These are phyloP conservation scores for Acorus calamus DNA, from an alignment of 106 monocot species.

Conservation along the genomic window DNA sequence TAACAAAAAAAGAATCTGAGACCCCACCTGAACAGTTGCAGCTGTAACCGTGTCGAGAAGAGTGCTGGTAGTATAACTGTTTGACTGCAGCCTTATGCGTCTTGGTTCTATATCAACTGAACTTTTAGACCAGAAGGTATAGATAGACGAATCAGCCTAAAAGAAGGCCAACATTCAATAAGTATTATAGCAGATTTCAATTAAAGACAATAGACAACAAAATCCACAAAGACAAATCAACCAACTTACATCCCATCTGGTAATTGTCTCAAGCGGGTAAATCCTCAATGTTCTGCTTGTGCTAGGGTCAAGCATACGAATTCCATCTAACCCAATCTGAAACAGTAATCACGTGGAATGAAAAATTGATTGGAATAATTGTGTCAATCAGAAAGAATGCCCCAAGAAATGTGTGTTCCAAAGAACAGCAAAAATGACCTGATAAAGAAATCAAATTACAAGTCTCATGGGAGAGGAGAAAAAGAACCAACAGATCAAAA, in stretches of 20 bases:
- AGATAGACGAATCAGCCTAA: constrained; percentile 51
- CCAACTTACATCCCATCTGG: constrained; percentile 76
- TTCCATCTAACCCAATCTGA: constrained; percentile 96
- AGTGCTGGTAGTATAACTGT: constrained; percentile 82
- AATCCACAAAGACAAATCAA: not conserved
- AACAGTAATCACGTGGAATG: constrained; percentile 4
- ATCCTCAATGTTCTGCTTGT: constrained; percentile 72
- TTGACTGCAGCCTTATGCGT: constrained; percentile 90
- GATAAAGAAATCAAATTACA: too few relatives aligned
- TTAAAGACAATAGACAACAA: not conserved
- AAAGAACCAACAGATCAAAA: too few relatives aligned
- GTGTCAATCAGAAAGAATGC: not conserved
- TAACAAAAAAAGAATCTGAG: not conserved
- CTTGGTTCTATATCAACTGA: constrained; percentile 80
- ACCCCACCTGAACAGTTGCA: constrained; percentile 73
- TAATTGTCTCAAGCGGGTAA: constrained; percentile 78
- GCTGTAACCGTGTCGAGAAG: constrained; percentile 91
- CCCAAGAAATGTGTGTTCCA: not conserved
- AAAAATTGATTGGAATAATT: not conserved
- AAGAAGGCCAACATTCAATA: too few relatives aligned
- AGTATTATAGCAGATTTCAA: too few relatives aligned
- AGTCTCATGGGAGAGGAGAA: too few relatives aligned
- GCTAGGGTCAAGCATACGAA: constrained; percentile 91
- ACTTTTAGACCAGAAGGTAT: constrained; percentile 92
- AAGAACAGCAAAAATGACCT: too few relatives aligned